These are phyloP conservation scores for Gloeophyllum trabeum DNA, from an alignment of 768 basidiomycete genomes.

Conservation along the genomic window DNA sequence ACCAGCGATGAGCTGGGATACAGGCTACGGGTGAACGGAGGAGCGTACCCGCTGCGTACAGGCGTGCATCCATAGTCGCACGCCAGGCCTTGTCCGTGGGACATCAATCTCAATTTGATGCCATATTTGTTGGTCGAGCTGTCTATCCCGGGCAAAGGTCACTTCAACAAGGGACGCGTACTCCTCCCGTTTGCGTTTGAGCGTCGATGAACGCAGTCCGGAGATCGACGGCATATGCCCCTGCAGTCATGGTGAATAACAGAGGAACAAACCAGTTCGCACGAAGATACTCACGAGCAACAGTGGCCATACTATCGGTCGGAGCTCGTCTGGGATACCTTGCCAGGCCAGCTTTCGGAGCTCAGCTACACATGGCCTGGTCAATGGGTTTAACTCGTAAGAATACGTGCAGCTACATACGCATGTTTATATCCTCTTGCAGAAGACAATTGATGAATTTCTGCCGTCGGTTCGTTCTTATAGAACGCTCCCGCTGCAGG, in stretches of 20 bases:
- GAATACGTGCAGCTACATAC: slow-evolving; percentile 27
- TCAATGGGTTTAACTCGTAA: not conserved
- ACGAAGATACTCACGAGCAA: slow-evolving; percentile 57
- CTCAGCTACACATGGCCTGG: slow-evolving; percentile 52
- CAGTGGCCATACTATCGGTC: slow-evolving; percentile 91
- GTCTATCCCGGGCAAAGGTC: slow-evolving; percentile 78
- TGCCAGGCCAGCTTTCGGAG: slow-evolving; percentile 94
- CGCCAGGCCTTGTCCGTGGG: slow-evolving; percentile 87
- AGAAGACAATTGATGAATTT: slow-evolving; percentile 78
- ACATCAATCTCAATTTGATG: slow-evolving; percentile 99
- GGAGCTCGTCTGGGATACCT: slow-evolving; percentile 79
- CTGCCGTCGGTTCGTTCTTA: slow-evolving; percentile 63
- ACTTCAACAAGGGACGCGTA: slow-evolving; percentile 84
- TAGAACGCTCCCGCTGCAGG: slow-evolving; percentile 62
- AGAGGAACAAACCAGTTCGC: not conserved
- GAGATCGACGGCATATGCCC: slow-evolving; percentile 87
- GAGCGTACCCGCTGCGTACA: slow-evolving; percentile 75
- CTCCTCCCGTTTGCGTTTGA: slow-evolving; percentile 87
- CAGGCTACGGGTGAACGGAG: slow-evolving; percentile 6
- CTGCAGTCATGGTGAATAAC: slow-evolving; percentile 26
- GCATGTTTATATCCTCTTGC: slow-evolving; percentile 72
- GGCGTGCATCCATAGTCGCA: slow-evolving; percentile 82
- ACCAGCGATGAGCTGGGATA: too few species aligned
- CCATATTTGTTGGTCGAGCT: slow-evolving; percentile 95
- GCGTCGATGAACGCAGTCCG: slow-evolving; percentile 59